These are phyloP conservation scores for Cucurbitaria berberidis DNA, from an alignment of 2,329 filamentous ascomycete species.

Conservation along the genomic window DNA sequence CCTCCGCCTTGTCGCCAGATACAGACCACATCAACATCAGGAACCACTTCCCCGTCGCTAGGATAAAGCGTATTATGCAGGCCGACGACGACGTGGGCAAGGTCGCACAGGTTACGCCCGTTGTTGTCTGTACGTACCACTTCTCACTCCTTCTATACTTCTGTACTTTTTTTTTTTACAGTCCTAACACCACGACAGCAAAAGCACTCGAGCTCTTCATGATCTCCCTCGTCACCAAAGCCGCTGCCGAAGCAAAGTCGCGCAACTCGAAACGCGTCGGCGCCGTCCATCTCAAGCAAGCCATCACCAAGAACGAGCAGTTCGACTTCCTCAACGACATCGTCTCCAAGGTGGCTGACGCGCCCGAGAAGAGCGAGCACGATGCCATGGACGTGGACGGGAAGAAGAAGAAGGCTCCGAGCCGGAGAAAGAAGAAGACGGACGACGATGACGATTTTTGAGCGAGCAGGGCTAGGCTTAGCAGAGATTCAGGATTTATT, in stretches of 20 bases:
- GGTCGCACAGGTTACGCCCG: slow-evolving; percentile 95
- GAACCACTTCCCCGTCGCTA: slow-evolving; percentile 95
- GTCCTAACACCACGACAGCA: slow-evolving; percentile 56
- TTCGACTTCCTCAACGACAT: slow-evolving; percentile 95
- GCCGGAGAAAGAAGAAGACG: slow-evolving; percentile 47
- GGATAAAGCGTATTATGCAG: slow-evolving; percentile 99
- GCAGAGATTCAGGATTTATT: neutral
- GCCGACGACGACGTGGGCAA: slow-evolving; percentile 98
- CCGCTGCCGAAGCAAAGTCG: slow-evolving; percentile 80
- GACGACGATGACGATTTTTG: slow-evolving; percentile 48
- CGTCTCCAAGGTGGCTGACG: slow-evolving; percentile 80
- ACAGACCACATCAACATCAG: slow-evolving; percentile 73
- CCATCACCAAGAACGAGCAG: slow-evolving; percentile 85
- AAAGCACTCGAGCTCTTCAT: slow-evolving; percentile 98
- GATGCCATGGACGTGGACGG: slow-evolving; percentile 50
- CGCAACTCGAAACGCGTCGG: slow-evolving; percentile 90
- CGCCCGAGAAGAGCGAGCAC: slow-evolving; percentile 59
- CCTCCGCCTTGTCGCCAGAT: slow-evolving; percentile 37
- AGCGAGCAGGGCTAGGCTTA: neutral
- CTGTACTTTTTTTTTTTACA: no score
- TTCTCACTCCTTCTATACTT: neutral
- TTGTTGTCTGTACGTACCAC: slow-evolving; percentile 74
- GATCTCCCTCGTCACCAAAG: slow-evolving; percentile 89
- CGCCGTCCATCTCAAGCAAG: slow-evolving; percentile 88
- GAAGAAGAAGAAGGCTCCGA: slow-evolving; percentile 53